phyloP scores from a whole-genome alignment of 768 basidiomycete species.

The Cubamyces sp. region DNA sequence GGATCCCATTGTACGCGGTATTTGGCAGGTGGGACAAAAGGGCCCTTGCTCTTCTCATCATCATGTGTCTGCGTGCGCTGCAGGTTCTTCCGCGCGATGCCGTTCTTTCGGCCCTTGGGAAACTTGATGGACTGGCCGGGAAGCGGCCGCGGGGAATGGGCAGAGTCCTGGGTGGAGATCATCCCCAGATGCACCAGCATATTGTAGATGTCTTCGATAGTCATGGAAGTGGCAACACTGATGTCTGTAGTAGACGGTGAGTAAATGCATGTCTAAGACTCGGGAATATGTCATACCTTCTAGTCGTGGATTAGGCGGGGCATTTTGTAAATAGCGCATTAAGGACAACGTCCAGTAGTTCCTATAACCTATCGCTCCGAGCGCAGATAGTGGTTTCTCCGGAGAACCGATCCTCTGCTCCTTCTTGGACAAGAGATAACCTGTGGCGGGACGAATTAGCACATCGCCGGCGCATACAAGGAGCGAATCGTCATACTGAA shows the following conservation, averaged over 20 bases:
- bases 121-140: conserved; percentile 82
- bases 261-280: conserved; percentile 14
- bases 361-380: conserved; percentile 93
- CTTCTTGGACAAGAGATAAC: conserved; percentile 95
- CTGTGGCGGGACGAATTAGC: conserved; percentile 45
- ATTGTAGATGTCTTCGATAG: conserved; percentile 81
- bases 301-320: conserved; percentile 63
- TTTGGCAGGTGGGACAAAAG: conserved; percentile 64
- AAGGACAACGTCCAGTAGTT: conserved; percentile 92
- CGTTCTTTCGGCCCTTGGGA: conserved; percentile 67
- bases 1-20: conserved; percentile 82
- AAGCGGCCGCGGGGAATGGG: conserved; percentile 60
- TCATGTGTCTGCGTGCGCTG: conserved; percentile 58
- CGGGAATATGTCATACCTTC: conserved; percentile 60
- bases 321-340: conserved; percentile 74
- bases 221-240: conserved; percentile 86
- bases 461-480: background rate
- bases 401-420: conserved; percentile 90
- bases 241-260: conserved; percentile 60
- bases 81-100: conserved; percentile 64
- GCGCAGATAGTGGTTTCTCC: conserved; percentile 91
- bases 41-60: conserved; percentile 49
- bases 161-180: conserved; percentile 58
- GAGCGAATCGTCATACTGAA: conserved; percentile 74
- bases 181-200: conserved; percentile 75